Percentiles rank a stretch among this genome's conserved stretches.
Evolutionary conservation across 345 rosid species (phyloP).

Genomic region (Syzygium aromaticum): DNA sequence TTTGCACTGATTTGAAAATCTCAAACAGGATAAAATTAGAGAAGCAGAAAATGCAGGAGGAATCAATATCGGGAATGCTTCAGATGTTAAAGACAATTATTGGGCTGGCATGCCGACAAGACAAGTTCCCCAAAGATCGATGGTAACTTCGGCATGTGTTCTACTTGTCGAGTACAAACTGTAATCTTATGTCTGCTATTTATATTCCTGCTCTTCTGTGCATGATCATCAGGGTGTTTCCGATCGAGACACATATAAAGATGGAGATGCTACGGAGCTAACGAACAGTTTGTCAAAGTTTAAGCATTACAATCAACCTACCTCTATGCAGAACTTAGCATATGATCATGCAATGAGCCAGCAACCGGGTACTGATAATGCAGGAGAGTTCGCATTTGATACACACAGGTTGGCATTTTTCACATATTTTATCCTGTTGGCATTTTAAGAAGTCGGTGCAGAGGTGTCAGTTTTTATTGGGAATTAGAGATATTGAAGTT

Average conservation of each 20-base stretch:
- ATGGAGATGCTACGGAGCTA: constrained; percentile 13
- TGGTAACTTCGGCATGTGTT: constrained; percentile 35
- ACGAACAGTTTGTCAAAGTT: constrained; percentile 13
- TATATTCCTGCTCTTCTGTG: constrained; percentile 2
- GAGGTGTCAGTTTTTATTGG: background rate
- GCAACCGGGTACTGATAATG: constrained; percentile 5
- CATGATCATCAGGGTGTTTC: constrained; percentile 23
- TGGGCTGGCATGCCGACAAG: constrained; percentile 12
- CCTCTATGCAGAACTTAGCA: background rate
- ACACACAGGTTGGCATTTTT: constrained; percentile 3
- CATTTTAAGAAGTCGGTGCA: background rate
- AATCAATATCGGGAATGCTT: constrained; percentile 25
- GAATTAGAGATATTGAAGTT: background rate
- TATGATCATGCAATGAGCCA: constrained; percentile 9
- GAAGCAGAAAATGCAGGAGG: constrained; percentile 31
- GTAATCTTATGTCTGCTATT: background rate
- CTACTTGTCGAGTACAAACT: constrained; percentile 6
- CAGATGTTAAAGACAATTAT: constrained; percentile 18
- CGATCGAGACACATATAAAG: constrained; percentile 7
- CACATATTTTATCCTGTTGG: background rate
- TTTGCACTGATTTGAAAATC: background rate
- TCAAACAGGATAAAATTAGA: constrained; percentile 62
- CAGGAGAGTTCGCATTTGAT: constrained; percentile 3
- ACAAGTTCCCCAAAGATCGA: constrained; percentile 32
- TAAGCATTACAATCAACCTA: constrained; percentile 6